Conservation (phyloP, 2,329 filamentous ascomycete genomes). For the Didymellaceae sp. region DNA sequence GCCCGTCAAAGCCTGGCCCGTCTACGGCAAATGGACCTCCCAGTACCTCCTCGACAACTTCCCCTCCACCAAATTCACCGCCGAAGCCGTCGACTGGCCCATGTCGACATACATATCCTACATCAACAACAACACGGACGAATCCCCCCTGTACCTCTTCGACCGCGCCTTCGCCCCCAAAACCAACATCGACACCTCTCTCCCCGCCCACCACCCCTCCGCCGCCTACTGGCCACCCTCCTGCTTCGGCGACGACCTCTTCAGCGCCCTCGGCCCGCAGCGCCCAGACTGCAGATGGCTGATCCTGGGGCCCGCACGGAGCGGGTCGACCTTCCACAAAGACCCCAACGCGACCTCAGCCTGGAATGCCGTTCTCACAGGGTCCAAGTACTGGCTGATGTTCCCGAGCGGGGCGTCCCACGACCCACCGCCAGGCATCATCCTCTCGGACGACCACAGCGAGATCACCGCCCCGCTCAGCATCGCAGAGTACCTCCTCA, state of each 20-base stretch:
- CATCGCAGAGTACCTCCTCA: constrained; percentile 94
- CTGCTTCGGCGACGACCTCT: constrained; percentile 87
- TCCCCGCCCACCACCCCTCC: constrained; percentile 59
- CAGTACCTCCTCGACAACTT: constrained; percentile 71
- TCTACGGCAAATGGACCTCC: constrained; percentile 75
- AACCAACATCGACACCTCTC: constrained; percentile 65
- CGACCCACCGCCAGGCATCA: constrained; percentile 83
- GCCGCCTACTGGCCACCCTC: constrained; percentile 78
- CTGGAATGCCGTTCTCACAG: constrained; percentile 92
- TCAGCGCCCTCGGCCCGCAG: constrained; percentile 76
- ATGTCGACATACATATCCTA: constrained; percentile 82
- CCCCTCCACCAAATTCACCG: constrained; percentile 74
- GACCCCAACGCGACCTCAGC: constrained; percentile 76
- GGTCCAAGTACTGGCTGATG: constrained; percentile 98
- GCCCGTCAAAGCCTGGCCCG: constrained; percentile 82
- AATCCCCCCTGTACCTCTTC: constrained; percentile 92
- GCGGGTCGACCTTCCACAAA: constrained; percentile 95
- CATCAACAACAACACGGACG: constrained; percentile 79
- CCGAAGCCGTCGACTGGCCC: constrained; percentile 93
- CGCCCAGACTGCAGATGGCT: constrained; percentile 91
- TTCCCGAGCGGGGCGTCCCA: constrained; percentile 73
- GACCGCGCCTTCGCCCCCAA: constrained; percentile 87
- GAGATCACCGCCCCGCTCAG: constrained; percentile 93
- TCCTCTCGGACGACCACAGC: constrained; percentile 84
- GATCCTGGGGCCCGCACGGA: constrained; percentile 85